These are phyloP conservation scores for Forsythia viridissima DNA, from an alignment of 257 asterid genomes.

Conservation along the genomic window DNA sequence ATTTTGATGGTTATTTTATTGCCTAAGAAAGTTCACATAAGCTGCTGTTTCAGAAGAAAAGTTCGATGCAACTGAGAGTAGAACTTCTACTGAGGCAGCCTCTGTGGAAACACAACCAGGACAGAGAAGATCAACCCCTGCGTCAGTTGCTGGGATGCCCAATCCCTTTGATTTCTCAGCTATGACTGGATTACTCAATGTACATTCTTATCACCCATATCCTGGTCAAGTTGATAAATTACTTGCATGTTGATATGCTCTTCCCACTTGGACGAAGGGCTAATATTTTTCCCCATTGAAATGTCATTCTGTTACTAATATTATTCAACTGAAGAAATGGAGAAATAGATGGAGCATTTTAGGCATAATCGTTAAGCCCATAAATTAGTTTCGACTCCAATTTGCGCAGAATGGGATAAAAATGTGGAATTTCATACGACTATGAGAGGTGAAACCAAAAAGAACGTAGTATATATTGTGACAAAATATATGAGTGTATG, in stretches of 20 bases:
- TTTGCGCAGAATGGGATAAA: not conserved
- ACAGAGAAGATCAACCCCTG: slow-evolving; percentile 4
- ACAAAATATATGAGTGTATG: not conserved
- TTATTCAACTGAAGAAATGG: not conserved
- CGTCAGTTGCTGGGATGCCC: slow-evolving; percentile 10
- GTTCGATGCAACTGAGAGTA: slow-evolving; percentile 45
- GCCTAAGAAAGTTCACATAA: not conserved
- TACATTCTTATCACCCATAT: slow-evolving; percentile 22
- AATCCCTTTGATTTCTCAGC: slow-evolving; percentile 27
- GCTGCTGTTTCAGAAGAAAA: slow-evolving; percentile 49
- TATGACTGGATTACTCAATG: slow-evolving; percentile 83
- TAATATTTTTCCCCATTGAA: not conserved
- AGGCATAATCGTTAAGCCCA: not conserved
- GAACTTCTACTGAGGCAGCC: slow-evolving; percentile 31
- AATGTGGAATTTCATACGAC: not conserved
- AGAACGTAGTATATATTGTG: not conserved
- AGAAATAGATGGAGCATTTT: not conserved
- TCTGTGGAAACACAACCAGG: slow-evolving; percentile 52
- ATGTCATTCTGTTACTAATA: not conserved
- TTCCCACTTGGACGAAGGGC: not conserved
- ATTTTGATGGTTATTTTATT: not conserved
- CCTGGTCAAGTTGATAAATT: not conserved
- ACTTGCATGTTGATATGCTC: not conserved
- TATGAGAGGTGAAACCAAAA: not conserved
- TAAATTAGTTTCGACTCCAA: not conserved